Evolutionary conservation across 2,329 filamentous ascomycete genomes (phyloP), one percentile per base, ranked within the genome.

Genomic region (Dactylonectria macrodidyma): DNA sequence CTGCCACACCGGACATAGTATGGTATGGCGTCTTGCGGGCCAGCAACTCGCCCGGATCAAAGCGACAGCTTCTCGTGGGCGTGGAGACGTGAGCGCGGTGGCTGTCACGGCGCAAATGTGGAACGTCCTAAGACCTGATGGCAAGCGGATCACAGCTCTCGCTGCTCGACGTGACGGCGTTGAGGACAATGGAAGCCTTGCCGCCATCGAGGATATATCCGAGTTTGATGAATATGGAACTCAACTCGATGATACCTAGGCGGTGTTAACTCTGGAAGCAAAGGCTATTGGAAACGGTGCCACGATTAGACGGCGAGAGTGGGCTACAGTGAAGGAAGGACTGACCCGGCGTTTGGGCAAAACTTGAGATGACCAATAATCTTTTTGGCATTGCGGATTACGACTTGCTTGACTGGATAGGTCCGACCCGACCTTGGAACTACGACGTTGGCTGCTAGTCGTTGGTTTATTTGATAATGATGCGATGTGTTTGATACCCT

Each of bases 21-120:
- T 89, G 59, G 73, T 80, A 1, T 89, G 86, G 85, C 76, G 76
- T 11, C 81, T 89, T 67, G 83, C 83, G 0, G 87, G 87, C 0
- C 78, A 76, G 1, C 86, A 89, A 73, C 79, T 89, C 2, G 83
- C 81, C 8, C 76, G 76, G 38, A 79, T 89, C 65, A 89, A 89
- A 72, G 80, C 82, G 0, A 69, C 62, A 22, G 47, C 61, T 38
- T 70, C 72, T 10, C 76, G 69, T 56, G 72, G 65, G 51, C 66
- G 34, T 26, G 44, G 55, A 0, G 64, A 69, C 2, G 66, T 65
- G 5, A 68, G 60, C 65, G 77, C 61, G 3, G 75, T 82, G 1
- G 57, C 80, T 0, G 76, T 87, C 30, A 79, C 78, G 2, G 77
- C 82, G 0, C 65, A 70, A 16, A 78, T 84, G 73, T 83, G 81